These are phyloP conservation scores for Vitis rupestris DNA, from an alignment of 164 flowering plant species.

Conservation along the genomic window DNA sequence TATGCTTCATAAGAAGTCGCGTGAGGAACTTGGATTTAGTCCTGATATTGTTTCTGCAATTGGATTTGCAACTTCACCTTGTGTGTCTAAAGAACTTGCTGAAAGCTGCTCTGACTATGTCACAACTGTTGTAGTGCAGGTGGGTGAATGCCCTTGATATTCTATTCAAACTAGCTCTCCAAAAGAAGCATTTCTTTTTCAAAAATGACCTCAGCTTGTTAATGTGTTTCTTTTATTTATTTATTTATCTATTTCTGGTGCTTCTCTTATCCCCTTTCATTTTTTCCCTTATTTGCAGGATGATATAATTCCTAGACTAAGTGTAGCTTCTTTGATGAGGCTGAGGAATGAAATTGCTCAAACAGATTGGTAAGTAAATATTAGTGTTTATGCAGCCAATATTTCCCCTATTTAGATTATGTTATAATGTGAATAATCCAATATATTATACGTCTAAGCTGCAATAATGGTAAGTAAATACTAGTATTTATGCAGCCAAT, in stretches of 20 bases:
- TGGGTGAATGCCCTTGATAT: conserved; percentile 13
- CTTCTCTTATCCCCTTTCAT: conserved; percentile 2
- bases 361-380: conserved; percentile 76
- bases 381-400: neutral
- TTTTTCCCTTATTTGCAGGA: conserved; percentile 49
- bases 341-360: conserved; percentile 87
- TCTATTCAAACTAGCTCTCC: neutral
- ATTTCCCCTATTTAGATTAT: neutral
- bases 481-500: neutral
- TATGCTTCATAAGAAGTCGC: conserved; percentile 66
- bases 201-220: neutral
- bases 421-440: neutral
- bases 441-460: neutral
- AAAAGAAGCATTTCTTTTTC: neutral
- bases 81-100: conserved; percentile 81
- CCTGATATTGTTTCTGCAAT: conserved; percentile 76
- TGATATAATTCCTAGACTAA: conserved; percentile 86
- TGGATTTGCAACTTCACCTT: conserved; percentile 77
- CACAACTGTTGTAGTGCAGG: conserved; percentile 81
- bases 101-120: conserved; percentile 76
- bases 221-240: neutral
- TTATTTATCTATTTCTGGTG: neutral
- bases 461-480: neutral
- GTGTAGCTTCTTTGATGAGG: conserved; percentile 68
- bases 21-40: conserved; percentile 63